phyloP scores from a whole-genome alignment of 495 filamentous ascomycete species.

The Talaromyces wortmannii region DNA sequence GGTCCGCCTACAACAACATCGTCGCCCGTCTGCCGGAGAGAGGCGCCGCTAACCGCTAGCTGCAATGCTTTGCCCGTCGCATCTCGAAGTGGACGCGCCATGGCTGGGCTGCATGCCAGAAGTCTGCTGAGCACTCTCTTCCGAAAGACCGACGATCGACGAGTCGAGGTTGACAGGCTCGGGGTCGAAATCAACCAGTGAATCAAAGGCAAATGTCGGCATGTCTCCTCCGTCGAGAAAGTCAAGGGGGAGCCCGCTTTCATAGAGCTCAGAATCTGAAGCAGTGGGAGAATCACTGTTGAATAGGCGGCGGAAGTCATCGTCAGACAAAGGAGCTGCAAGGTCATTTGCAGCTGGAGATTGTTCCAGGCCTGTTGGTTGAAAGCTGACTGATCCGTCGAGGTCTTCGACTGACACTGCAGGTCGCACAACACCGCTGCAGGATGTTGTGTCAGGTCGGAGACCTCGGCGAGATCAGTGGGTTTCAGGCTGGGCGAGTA shows the following conservation, averaged over 20 bases:
- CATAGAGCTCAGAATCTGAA: constrained; percentile 69
- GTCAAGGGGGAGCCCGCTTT: constrained; percentile 69
- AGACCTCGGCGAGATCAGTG: constrained; percentile 56
- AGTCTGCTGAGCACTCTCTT: constrained; percentile 50
- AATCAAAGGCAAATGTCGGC: constrained; percentile 72
- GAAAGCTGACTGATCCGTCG: constrained; percentile 49
- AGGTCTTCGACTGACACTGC: constrained; percentile 91
- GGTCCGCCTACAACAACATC: constrained; percentile 18
- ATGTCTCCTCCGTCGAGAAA: constrained; percentile 47
- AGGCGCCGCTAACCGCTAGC: constrained; percentile 41
- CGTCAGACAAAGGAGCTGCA: constrained; percentile 55
- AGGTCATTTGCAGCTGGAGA: constrained; percentile 31
- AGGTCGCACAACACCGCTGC: constrained; percentile 99
- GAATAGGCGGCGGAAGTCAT: constrained; percentile 64
- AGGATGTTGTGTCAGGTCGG: constrained; percentile 99
- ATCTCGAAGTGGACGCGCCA: constrained; percentile 87
- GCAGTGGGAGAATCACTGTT: constrained; percentile 61
- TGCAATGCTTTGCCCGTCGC: constrained; percentile 87
- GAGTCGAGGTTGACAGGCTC: constrained; percentile 37
- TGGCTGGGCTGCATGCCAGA: constrained; percentile 78
- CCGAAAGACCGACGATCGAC: constrained; percentile 44
- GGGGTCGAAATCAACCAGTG: constrained; percentile 76
- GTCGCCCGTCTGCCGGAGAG: constrained; percentile 22
- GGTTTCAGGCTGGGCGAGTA: constrained; percentile 44
- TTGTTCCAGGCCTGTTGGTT: constrained; percentile 42